Evolutionary conservation across 495 filamentous ascomycete species (phyloP).

Genomic region (Physcia stellaris): DNA sequence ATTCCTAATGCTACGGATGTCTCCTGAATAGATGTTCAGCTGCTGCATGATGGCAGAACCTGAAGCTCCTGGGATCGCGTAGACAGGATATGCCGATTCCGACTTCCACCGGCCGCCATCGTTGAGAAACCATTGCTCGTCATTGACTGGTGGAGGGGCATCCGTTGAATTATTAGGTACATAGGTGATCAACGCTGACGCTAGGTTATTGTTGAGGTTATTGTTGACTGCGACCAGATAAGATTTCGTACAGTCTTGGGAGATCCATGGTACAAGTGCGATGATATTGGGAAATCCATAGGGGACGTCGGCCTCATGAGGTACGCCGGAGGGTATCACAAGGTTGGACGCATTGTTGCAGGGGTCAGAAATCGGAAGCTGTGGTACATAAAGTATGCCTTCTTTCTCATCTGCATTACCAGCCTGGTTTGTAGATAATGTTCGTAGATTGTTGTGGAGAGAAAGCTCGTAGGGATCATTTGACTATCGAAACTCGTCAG

Average conservation of each 20-base stretch:
- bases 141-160: constrained; percentile 45
- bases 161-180: constrained; percentile 40
- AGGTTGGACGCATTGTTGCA: constrained; percentile 44
- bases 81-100: constrained; percentile 59
- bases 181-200: constrained; percentile 75
- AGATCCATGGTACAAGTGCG: constrained; percentile 83
- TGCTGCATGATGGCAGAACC: constrained; percentile 58
- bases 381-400: constrained; percentile 76
- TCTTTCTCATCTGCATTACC: constrained; percentile 40
- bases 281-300: constrained; percentile 40
- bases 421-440: constrained; percentile 49
- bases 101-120: constrained; percentile 51
- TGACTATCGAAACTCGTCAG: too few species aligned
- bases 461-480: constrained; percentile 44
- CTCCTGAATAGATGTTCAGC: constrained; percentile 61
- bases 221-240: constrained; percentile 54
- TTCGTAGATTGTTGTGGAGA: constrained; percentile 48
- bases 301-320: constrained; percentile 54
- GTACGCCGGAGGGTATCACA: constrained; percentile 62
- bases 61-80: constrained; percentile 56
- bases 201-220: constrained; percentile 36
- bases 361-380: constrained; percentile 35
- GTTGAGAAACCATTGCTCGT: constrained; percentile 50
- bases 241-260: constrained; percentile 47
- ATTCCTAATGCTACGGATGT: constrained; percentile 43